phyloP scores from a whole-genome alignment of 257 asterid genomes.

The Eucommia ulmoides region DNA sequence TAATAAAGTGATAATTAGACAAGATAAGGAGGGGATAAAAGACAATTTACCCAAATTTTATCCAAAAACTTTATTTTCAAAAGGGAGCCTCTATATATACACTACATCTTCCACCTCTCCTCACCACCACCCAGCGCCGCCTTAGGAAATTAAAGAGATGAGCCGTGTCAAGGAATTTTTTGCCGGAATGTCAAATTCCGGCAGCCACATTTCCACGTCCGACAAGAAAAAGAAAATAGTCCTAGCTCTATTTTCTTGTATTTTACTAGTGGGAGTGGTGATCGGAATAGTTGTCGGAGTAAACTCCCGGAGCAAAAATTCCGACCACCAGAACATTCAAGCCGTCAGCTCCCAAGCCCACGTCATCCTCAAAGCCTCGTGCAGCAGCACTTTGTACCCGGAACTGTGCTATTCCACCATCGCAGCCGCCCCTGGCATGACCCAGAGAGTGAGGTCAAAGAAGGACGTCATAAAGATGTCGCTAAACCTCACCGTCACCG shows the following conservation, averaged over 20 bases:
- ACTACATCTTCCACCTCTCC: not conserved
- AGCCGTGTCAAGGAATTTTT: not conserved
- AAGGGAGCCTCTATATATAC: too few species aligned
- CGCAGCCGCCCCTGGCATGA: conserved; percentile 5
- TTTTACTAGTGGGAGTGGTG: conserved; percentile 7
- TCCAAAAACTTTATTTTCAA: too few species aligned
- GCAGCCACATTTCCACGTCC: conserved; percentile 1
- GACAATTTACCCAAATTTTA: too few species aligned
- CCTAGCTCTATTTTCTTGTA: conserved; percentile 6
- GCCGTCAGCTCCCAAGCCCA: conserved; percentile 10
- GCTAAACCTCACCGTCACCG: conserved; percentile 40
- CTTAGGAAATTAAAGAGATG: too few species aligned
- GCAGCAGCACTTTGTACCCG: conserved; percentile 52
- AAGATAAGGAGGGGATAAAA: too few species aligned
- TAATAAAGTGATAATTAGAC: too few species aligned
- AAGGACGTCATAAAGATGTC: conserved; percentile 44
- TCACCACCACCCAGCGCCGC: too few species aligned
- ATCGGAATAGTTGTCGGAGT: conserved; percentile 10
- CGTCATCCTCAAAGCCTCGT: conserved; percentile 40
- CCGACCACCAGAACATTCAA: not conserved
- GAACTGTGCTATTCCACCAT: conserved; percentile 55
- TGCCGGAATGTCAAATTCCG: conserved; percentile 10
- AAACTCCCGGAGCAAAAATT: not conserved
- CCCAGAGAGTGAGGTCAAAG: conserved; percentile 15
- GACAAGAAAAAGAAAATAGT: conserved; percentile 5